Conservation (phyloP, 1,284 basidiomycete genomes). For the Heterobasidion occidentale region DNA sequence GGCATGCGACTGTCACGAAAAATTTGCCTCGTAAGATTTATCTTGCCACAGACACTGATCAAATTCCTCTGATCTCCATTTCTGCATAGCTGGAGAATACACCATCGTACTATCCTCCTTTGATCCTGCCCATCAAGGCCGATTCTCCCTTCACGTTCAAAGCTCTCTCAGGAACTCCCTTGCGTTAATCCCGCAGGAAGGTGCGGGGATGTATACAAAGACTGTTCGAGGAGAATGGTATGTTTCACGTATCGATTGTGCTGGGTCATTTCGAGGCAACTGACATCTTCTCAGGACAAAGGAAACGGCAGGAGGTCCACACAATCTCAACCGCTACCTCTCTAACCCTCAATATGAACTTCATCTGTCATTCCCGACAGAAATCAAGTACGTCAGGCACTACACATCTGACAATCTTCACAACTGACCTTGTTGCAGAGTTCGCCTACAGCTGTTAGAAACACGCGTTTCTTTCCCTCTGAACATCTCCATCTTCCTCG, state of each 20-base stretch:
- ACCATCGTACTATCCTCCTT: slow-evolving; percentile 81
- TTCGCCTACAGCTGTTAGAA: slow-evolving; percentile 55
- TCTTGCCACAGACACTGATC: neutral
- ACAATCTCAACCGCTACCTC: slow-evolving; percentile 22
- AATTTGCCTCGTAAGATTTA: slow-evolving; percentile 45
- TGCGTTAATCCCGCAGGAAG: slow-evolving; percentile 79
- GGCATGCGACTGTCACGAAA: slow-evolving; percentile 52
- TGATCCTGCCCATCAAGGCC: slow-evolving; percentile 60
- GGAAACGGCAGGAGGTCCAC: neutral
- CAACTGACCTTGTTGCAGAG: slow-evolving; percentile 26
- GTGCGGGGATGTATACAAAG: slow-evolving; percentile 85
- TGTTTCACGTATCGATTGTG: slow-evolving; percentile 13
- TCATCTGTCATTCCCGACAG: slow-evolving; percentile 40
- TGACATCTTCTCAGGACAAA: neutral
- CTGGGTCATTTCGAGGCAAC: slow-evolving; percentile 18
- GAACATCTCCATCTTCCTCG: slow-evolving; percentile 54
- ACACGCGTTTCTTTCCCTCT: slow-evolving; percentile 37
- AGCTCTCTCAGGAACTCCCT: slow-evolving; percentile 59
- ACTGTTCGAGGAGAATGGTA: slow-evolving; percentile 64
- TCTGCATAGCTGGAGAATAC: slow-evolving; percentile 63
- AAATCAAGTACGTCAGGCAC: slow-evolving; percentile 47
- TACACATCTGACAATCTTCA: neutral
- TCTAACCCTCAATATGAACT: slow-evolving; percentile 68
- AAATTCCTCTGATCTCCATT: neutral
- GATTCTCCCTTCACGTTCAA: slow-evolving; percentile 58